A percentile compares a stretch with the other conserved stretches of the same genome.
phyloP scores from a whole-genome alignment of 2,329 filamentous ascomycete species.

The Fusarium udum region DNA sequence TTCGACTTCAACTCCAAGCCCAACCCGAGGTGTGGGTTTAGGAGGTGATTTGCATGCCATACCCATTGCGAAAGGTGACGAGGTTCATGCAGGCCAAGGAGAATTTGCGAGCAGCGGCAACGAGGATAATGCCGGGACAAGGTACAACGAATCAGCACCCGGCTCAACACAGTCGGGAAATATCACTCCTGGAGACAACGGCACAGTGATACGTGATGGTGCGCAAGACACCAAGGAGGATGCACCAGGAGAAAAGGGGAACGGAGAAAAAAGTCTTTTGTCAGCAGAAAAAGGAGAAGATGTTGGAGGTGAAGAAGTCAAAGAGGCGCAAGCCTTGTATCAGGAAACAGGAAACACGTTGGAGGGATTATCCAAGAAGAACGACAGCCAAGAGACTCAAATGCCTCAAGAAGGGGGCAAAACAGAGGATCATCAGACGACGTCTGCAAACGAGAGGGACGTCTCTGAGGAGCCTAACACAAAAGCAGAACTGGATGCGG shows the following conservation, averaged over 20 bases:
- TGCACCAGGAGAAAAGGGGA: background rate
- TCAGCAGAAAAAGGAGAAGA: background rate
- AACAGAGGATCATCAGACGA: slow-evolving; percentile 8
- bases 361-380: background rate
- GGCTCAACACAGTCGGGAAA: background rate
- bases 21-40: slow-evolving; percentile 1
- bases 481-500: slow-evolving; percentile 17
- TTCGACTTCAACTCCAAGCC: slow-evolving; percentile 27
- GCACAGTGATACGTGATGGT: slow-evolving; percentile 8
- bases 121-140: background rate
- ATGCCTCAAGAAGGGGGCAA: background rate
- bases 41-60: background rate
- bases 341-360: slow-evolving; percentile 2
- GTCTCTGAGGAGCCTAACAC: slow-evolving; percentile 4
- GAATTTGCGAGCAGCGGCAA: background rate
- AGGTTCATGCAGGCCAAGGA: background rate
- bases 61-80: background rate
- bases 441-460: background rate
- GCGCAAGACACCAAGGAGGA: background rate
- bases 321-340: slow-evolving; percentile 13
- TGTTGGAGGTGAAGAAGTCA: slow-evolving; percentile 9
- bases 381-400: slow-evolving; percentile 7
- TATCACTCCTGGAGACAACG: background rate
- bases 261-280: background rate
- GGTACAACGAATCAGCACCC: background rate